Conservation (phyloP, 768 basidiomycete genomes). For the Lentinula lateritia region DNA sequence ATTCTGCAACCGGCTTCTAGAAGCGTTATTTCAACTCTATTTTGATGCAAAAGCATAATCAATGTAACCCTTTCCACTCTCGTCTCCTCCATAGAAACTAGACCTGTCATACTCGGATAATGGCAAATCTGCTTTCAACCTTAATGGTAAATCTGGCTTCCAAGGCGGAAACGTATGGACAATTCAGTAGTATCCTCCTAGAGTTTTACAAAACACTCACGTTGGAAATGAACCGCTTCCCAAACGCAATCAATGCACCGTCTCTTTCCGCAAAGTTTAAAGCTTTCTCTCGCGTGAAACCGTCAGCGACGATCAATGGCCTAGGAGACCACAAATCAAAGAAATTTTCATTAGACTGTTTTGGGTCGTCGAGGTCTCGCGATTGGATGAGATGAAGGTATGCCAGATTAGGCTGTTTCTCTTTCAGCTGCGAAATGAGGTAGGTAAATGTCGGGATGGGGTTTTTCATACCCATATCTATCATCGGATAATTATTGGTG, state of each 20-base stretch:
- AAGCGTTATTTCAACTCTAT: background rate
- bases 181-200: background rate
- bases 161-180: background rate
- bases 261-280: constrained; percentile 19
- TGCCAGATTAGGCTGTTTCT: constrained; percentile 29
- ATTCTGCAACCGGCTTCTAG: no score
- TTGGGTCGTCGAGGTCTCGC: constrained; percentile 8
- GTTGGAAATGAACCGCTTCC: constrained; percentile 29
- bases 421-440: constrained; percentile 34
- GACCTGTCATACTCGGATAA: constrained; percentile 15
- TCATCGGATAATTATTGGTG: no score
- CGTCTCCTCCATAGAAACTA: constrained; percentile 19
- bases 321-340: constrained; percentile 25
- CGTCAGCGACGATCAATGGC: constrained; percentile 24
- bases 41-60: constrained; percentile 21
- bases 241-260: constrained; percentile 25
- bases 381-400: constrained; percentile 39
- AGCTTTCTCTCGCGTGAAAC: constrained; percentile 24
- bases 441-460: constrained; percentile 40
- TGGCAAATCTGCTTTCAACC: constrained; percentile 16
- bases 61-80: constrained; percentile 21
- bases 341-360: constrained; percentile 22
- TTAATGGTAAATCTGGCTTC: constrained; percentile 23
- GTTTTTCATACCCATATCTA: constrained; percentile 35
- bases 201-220: constrained; percentile 6